Base-by-base conservation (phyloP, 441 rosid species). In the Jatropha podagrica region DNA sequence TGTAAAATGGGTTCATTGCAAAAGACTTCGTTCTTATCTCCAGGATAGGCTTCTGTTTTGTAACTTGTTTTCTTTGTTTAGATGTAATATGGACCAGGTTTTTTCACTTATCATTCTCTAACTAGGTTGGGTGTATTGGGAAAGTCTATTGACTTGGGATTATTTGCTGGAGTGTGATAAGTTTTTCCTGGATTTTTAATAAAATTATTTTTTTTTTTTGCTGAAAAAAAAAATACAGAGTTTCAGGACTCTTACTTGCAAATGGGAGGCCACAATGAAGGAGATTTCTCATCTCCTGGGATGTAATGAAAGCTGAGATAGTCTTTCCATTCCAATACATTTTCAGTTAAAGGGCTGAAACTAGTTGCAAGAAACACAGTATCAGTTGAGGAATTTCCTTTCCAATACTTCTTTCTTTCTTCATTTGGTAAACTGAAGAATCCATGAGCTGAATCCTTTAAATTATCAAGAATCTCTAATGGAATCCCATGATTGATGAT, bases 241-340 rank as follows among this genome's bases (percentile, higher is more conserved):
- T 6, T 46, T 49, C 15, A 41, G 37, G 17, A 41, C 4, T 5
- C 70, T 64, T 74, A 77, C 81, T 77, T 81, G 81, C 81, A 81
- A 6, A 15, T 67, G 52, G 77, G 18, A 71, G 84, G 84, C 84
- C 79, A 77, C 41, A 77, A 68, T 3, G 81, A 46, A 20, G 74
- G 69, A 71, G 81, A 73, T 20, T 65, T 14, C 6, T 68, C 79
- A 7, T 74, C 84, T 4, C 74, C 84, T 8, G 79, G 56, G 59
- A 71, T 71, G 55, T 74, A 81, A 20, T 58, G 70, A 55, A 81
- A 46, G 69, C 78, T 77, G 7, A 77, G 73, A 32, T 18, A 84
- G 74, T 82, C 88, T 73, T 87, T 87, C 90, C 88, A 84, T 72
- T 85, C 87, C 37, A 85, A 46, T 11, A 78, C 81, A 70, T 82